Evolutionary conservation across 2,329 filamentous ascomycete genomes (phyloP).

Genomic region (Diaporthe helianthi): DNA sequence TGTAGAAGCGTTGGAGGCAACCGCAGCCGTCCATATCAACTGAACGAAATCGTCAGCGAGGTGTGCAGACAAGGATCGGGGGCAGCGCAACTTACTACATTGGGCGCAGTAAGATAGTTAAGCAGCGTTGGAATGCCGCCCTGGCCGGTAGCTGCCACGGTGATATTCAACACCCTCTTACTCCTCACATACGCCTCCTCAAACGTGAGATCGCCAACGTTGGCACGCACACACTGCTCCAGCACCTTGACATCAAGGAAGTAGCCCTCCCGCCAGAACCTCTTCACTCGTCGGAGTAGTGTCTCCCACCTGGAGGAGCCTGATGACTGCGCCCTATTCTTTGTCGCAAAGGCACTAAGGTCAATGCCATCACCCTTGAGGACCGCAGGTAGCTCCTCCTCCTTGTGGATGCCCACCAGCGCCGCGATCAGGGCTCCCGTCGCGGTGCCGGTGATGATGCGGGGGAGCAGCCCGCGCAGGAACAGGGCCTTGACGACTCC

Average conservation of each 20-base stretch:
- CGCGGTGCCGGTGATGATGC: constrained; percentile 90
- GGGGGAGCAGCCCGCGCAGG: constrained; percentile 78
- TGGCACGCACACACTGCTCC: constrained; percentile 82
- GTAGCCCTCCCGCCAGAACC: constrained; percentile 79
- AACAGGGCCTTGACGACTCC: constrained; percentile 90
- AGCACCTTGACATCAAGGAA: constrained; percentile 83
- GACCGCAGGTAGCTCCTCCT: constrained; percentile 81
- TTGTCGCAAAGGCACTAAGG: constrained; percentile 74
- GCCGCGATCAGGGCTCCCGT: constrained; percentile 91
- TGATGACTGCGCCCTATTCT: constrained; percentile 45
- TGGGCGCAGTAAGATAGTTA: constrained; percentile 92
- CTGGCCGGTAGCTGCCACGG: constrained; percentile 77
- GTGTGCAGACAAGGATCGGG: accelerated
- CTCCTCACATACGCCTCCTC: constrained; percentile 89
- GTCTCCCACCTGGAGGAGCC: constrained; percentile 61
- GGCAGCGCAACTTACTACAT: constrained; percentile 71
- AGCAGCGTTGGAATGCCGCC: constrained; percentile 83
- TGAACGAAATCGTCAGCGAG: constrained; percentile 42
- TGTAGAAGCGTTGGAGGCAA: constrained; percentile 75
- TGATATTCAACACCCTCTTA: constrained; percentile 90
- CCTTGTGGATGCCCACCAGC: constrained; percentile 84
- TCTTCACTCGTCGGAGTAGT: constrained; percentile 67
- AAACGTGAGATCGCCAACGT: constrained; percentile 89
- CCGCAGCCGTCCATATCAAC: constrained; percentile 81
- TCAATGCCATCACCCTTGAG: constrained; percentile 83